Evolutionary conservation across 2,329 filamentous ascomycete genomes (phyloP).

Genomic region (Colletotrichum endophyticum): DNA sequence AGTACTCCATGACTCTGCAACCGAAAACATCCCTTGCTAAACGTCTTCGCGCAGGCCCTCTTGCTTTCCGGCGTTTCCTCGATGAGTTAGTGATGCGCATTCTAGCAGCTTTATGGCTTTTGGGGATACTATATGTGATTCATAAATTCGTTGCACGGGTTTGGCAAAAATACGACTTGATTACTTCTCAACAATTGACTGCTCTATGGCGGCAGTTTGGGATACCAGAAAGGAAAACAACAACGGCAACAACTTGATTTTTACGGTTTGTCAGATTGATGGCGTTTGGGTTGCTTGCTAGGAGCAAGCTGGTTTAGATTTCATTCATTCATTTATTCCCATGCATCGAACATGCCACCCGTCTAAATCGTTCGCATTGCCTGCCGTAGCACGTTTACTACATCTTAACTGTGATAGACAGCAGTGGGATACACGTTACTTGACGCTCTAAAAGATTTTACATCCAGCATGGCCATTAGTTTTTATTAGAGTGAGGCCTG

Average conservation of each 20-base stretch:
- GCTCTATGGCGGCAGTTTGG: background rate
- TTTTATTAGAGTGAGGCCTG: background rate
- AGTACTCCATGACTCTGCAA: conserved; percentile 14
- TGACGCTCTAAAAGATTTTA: background rate
- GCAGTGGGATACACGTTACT: background rate
- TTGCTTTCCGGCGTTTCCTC: background rate
- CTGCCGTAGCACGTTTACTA: background rate
- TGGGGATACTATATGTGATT: background rate
- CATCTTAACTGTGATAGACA: background rate
- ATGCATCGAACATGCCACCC: background rate
- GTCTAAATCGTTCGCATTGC: background rate
- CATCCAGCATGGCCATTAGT: background rate
- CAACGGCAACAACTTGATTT: background rate
- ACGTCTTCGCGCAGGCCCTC: background rate
- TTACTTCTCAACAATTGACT: background rate
- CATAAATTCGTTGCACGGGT: background rate
- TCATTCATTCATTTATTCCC: background rate
- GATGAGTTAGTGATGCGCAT: background rate
- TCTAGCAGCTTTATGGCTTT: background rate
- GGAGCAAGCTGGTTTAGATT: background rate
- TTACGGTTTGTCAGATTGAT: background rate
- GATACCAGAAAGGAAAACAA: background rate
- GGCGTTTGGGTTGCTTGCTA: background rate
- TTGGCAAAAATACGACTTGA: background rate
- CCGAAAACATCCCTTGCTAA: background rate